Evolutionary conservation across 2,329 filamentous ascomycete genomes (phyloP), one percentile per base, ranked within the genome.

Genomic region (Xenoacremonium recifei): DNA sequence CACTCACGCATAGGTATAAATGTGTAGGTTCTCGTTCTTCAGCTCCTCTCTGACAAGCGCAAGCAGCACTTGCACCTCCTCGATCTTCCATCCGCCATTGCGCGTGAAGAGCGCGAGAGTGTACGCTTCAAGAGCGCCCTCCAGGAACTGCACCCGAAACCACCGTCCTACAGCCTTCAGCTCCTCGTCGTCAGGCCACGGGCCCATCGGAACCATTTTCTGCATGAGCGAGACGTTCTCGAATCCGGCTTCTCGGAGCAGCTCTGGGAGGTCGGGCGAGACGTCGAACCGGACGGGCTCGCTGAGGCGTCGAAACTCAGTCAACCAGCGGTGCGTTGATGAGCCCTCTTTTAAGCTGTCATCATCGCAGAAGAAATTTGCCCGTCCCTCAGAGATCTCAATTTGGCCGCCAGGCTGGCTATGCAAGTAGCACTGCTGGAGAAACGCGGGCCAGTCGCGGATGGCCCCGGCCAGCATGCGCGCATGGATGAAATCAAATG

Each of bases 141-240:
- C 50, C 2, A 57, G 33, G 21, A 54, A 51, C 17, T 57, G 51
- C 1, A 43, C 40, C 1, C 49, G 40, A 23, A 54, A 53, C 23
- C 48, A 32, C 35, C 68, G 23, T n/a, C n/a, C n/a, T n/a, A n/a
- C n/a, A n/a, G n/a, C 63, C 45, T 70, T 72, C 17, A 71, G 57
- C n/a, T 61, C 62, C 2, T 59, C 53, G 29, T 72, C 63, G 30
- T 62, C 67, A 2, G 70, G 63, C 71, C 71, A 74, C 1, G 57
- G 57, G 21, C 64, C 67, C 9, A 66, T 55, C 0, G 70, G 70
- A 4, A 71, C 57, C 42, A 65, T 58, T 36, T 57, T 50, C 15
- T 51, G 49, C 10, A 43, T 52, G 10, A 58, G 47, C 2, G 42
- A 43, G 2, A 67, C 54, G 21, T 63, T 46, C 21, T 55, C 43